Percentiles rank a stretch among this genome's conserved stretches.
Conservation (phyloP, 257 asterid genomes). For the Solanum pinnatisectum region DNA sequence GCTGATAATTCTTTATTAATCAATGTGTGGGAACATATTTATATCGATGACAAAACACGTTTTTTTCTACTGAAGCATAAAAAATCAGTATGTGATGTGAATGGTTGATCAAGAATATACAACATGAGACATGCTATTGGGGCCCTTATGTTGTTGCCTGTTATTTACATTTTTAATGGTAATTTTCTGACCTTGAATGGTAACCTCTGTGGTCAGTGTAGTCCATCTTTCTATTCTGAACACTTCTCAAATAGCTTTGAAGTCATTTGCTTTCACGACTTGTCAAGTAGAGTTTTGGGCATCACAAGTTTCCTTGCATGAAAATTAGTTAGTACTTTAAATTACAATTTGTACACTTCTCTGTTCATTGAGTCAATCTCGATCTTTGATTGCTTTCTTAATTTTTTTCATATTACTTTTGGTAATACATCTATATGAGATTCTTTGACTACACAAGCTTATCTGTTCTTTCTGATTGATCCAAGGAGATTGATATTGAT, state of each 20-base stretch:
- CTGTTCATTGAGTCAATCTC: background rate
- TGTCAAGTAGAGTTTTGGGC: background rate
- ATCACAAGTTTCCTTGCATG: background rate
- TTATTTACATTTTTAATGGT: background rate
- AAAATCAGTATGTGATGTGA: background rate
- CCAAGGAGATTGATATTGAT: background rate
- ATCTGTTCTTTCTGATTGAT: background rate
- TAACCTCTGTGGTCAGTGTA: background rate
- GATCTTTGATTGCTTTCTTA: background rate
- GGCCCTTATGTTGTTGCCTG: background rate
- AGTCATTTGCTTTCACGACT: background rate
- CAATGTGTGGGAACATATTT: background rate
- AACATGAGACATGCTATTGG: background rate
- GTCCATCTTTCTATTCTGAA: background rate
- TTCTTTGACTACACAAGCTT: background rate
- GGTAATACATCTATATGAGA: background rate
- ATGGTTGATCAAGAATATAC: background rate
- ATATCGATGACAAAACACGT: background rate
- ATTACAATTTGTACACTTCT: background rate
- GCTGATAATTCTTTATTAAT: background rate
- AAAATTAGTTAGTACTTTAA: background rate
- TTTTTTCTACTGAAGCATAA: background rate
- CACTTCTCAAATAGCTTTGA: background rate
- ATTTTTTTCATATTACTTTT: background rate
- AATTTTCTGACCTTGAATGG: background rate